A percentile compares a stretch with the other conserved stretches of the same genome.
Evolutionary conservation across 495 filamentous ascomycete species (phyloP).

Genomic region (Barbatosphaeria neglecta): DNA sequence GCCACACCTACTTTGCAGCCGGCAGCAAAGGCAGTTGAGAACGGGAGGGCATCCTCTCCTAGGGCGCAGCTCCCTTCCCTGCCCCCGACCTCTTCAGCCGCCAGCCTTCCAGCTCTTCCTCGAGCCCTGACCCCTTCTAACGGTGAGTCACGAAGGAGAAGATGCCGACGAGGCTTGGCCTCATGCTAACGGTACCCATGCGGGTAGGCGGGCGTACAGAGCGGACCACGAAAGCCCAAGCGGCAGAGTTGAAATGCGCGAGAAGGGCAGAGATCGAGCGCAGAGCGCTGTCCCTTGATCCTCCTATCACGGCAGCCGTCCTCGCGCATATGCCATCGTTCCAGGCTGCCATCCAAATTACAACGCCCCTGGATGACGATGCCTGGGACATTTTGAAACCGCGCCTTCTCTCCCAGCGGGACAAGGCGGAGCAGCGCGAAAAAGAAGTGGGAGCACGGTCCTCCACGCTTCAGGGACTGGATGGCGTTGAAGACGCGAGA

Average conservation of each 20-base stretch:
- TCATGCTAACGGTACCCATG: constrained; percentile 1
- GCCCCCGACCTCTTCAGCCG: too few species aligned
- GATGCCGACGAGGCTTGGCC: background rate
- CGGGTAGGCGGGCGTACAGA: background rate
- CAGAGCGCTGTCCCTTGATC: constrained; percentile 47
- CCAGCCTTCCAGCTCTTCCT: background rate
- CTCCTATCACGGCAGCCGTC: constrained; percentile 46
- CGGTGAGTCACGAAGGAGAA: background rate
- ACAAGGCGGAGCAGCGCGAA: constrained; percentile 44
- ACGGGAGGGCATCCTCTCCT: too few species aligned
- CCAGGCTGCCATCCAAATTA: constrained; percentile 56
- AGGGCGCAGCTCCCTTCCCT: too few species aligned
- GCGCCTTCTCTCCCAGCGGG: constrained; percentile 50
- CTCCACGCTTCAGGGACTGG: constrained; percentile 26
- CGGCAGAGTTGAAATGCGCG: constrained; percentile 43
- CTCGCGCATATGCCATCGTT: constrained; percentile 58
- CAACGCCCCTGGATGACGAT: constrained; percentile 47
- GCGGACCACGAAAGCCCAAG: constrained; percentile 23
- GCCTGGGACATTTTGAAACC: constrained; percentile 56
- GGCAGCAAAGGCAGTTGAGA: background rate
- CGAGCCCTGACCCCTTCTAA: background rate
- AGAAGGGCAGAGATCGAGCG: constrained; percentile 56
- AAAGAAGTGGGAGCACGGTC: constrained; percentile 27
- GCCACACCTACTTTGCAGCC: background rate
- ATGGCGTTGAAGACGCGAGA: constrained; percentile 13